Conservation (phyloP, 108 stramenopile species). For the Fistulifera pelliculosa region DNA sequence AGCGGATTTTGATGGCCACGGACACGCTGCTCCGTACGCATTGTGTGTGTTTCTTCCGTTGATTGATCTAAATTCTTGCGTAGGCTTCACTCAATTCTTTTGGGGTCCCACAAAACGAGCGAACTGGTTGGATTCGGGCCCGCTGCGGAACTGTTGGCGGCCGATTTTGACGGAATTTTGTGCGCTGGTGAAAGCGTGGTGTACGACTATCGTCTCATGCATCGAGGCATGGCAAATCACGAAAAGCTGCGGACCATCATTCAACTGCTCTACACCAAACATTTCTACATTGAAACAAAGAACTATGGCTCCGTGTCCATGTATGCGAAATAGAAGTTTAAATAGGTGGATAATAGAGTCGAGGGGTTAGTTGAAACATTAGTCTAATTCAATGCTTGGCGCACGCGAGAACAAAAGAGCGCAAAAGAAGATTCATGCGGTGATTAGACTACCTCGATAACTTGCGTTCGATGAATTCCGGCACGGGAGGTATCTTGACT, state of each 20-base stretch:
- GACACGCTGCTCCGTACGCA: conserved; percentile 29
- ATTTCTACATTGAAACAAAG: conserved; percentile 40
- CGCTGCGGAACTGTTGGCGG: conserved; percentile 28
- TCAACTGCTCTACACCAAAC: conserved; percentile 40
- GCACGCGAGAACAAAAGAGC: too few relatives aligned
- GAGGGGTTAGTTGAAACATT: too few relatives aligned
- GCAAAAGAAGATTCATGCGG: too few relatives aligned
- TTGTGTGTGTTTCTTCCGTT: conserved; percentile 53
- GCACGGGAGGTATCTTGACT: too few relatives aligned
- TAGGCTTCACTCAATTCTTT: conserved; percentile 65
- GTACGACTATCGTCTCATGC: conserved; percentile 58
- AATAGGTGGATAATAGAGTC: too few relatives aligned
- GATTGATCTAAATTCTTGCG: conserved; percentile 40
- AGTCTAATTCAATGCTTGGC: too few relatives aligned
- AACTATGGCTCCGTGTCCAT: conserved; percentile 39
- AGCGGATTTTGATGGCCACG: conserved; percentile 25
- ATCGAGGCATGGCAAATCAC: conserved; percentile 44
- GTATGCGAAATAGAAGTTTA: not conserved
- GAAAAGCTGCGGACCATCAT: conserved; percentile 28
- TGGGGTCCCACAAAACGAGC: conserved; percentile 32
- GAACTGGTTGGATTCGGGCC: conserved; percentile 42
- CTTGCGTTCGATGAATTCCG: too few relatives aligned
- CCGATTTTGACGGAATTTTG: conserved; percentile 28
- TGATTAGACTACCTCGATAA: too few relatives aligned
- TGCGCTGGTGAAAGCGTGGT: conserved; percentile 35